Percentiles rank a stretch among this genome's conserved stretches.
Conservation (phyloP, 1,284 basidiomycete genomes). For the Tilletia setariae region DNA sequence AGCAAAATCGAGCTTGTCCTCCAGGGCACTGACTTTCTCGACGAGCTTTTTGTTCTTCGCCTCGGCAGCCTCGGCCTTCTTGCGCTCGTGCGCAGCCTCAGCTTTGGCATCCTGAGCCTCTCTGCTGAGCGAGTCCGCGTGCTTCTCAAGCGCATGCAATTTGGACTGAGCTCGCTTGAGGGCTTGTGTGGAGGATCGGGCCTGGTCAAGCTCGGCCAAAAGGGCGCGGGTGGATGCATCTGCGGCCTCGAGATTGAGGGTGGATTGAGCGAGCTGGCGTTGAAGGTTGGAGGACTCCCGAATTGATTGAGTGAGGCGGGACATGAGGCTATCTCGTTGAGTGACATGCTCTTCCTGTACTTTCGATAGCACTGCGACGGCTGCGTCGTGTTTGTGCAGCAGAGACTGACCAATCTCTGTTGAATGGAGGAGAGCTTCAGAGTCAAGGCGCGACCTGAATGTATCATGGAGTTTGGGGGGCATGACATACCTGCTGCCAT, state of each 20-base stretch:
- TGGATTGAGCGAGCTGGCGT: slow-evolving; percentile 73
- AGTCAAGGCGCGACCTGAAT: background rate
- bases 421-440: slow-evolving; percentile 11
- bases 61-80: slow-evolving; percentile 70
- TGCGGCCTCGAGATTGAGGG: slow-evolving; percentile 75
- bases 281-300: slow-evolving; percentile 38
- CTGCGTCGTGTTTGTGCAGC: slow-evolving; percentile 79
- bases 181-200: slow-evolving; percentile 71
- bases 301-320: slow-evolving; percentile 36
- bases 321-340: slow-evolving; percentile 45
- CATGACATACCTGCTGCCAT: slow-evolving; percentile 40
- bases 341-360: slow-evolving; percentile 50
- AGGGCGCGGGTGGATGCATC: slow-evolving; percentile 74
- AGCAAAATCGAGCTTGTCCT: slow-evolving; percentile 29
- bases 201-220: slow-evolving; percentile 72
- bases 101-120: slow-evolving; percentile 83
- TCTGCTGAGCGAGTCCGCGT: slow-evolving; percentile 48
- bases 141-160: slow-evolving; percentile 58
- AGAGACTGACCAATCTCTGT: slow-evolving; percentile 87
- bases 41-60: slow-evolving; percentile 62
- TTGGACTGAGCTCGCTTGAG: slow-evolving; percentile 62
- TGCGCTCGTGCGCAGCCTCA: slow-evolving; percentile 71
- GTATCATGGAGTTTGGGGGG: background rate
- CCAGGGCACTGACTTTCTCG: slow-evolving; percentile 24
- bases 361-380: slow-evolving; percentile 60